Evolutionary conservation across 495 filamentous ascomycete species (phyloP).

Genomic region (Hypoxylon perforatum): DNA sequence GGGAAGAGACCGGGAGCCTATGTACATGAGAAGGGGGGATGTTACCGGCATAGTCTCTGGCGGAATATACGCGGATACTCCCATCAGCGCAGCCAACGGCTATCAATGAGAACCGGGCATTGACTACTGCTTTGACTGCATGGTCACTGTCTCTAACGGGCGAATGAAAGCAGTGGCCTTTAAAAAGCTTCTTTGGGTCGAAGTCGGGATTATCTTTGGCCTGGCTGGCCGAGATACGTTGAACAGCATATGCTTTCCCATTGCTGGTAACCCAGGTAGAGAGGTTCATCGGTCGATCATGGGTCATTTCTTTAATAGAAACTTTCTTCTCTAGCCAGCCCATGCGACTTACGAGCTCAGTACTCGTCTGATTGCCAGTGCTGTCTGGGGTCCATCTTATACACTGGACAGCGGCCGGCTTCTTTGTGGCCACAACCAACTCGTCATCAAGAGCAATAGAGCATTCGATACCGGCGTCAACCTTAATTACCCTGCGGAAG

Average conservation of each 20-base stretch:
- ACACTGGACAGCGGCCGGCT: conserved; percentile 93
- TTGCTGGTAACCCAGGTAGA: conserved; percentile 93
- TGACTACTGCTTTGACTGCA: conserved; percentile 82
- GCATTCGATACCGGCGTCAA: conserved; percentile 91
- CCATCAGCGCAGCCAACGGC: conserved; percentile 88
- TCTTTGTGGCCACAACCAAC: conserved; percentile 90
- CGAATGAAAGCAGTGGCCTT: conserved; percentile 89
- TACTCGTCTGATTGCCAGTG: conserved; percentile 84
- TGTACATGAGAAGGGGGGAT: conserved; percentile 90
- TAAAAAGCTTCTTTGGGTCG: conserved; percentile 76
- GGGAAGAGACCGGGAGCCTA: conserved; percentile 68
- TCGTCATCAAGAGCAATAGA: conserved; percentile 94
- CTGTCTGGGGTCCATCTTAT: conserved; percentile 92
- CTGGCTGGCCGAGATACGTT: conserved; percentile 61
- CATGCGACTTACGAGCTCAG: conserved; percentile 90
- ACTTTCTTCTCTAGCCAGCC: conserved; percentile 81
- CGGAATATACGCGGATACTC: conserved; percentile 84
- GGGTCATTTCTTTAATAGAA: conserved; percentile 85
- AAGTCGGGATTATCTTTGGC: conserved; percentile 43
- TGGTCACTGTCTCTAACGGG: conserved; percentile 68
- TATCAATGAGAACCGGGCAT: conserved; percentile 92
- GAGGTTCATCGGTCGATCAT: conserved; percentile 97
- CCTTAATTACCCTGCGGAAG: conserved; percentile 97
- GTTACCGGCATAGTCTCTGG: conserved; percentile 91
- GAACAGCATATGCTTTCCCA: conserved; percentile 91